Evolutionary conservation across 2,329 filamentous ascomycete species (phyloP).

Genomic region (Colletotrichum tropicicola): DNA sequence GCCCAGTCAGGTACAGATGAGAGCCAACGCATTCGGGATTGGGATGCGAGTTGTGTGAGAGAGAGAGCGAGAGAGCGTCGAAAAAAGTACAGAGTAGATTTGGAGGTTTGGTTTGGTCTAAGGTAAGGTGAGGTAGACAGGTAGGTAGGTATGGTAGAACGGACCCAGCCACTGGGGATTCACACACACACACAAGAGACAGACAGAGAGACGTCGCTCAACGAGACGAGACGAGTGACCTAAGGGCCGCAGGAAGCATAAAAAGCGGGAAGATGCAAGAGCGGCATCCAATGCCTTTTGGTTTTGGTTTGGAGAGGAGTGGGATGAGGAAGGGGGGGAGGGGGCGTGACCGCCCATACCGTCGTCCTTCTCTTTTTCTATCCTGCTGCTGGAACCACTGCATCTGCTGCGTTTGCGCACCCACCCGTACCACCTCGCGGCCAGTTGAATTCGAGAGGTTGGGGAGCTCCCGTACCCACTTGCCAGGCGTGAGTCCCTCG

Average conservation of each 20-base stretch:
- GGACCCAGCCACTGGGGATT: background rate
- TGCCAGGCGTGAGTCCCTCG: conserved; percentile 15
- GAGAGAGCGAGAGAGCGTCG: background rate
- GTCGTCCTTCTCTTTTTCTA: conserved; percentile 7
- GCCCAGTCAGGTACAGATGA: background rate
- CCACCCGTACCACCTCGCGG: conserved; percentile 13
- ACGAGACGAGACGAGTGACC: conserved; percentile 3
- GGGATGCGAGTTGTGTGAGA: background rate
- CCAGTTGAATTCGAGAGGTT: conserved; percentile 44
- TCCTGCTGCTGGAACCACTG: background rate
- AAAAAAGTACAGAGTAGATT: background rate
- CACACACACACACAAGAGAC: background rate
- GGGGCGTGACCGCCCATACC: background rate
- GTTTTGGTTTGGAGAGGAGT: background rate
- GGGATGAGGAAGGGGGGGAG: background rate
- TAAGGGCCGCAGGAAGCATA: conserved; percentile 11
- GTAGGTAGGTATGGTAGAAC: background rate
- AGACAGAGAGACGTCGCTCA: background rate
- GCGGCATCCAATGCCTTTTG: conserved; percentile 17
- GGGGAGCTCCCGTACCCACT: conserved; percentile 34
- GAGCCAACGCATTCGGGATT: background rate
- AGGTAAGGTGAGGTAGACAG: conserved; percentile 12
- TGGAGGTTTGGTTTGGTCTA: conserved; percentile 17
- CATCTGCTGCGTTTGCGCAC: conserved; percentile 10
- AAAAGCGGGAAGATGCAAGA: conserved; percentile 27